Evolutionary conservation across 768 basidiomycete species (phyloP), one percentile per base, ranked within the genome.

Genomic region (Lactifluus pinguis): DNA sequence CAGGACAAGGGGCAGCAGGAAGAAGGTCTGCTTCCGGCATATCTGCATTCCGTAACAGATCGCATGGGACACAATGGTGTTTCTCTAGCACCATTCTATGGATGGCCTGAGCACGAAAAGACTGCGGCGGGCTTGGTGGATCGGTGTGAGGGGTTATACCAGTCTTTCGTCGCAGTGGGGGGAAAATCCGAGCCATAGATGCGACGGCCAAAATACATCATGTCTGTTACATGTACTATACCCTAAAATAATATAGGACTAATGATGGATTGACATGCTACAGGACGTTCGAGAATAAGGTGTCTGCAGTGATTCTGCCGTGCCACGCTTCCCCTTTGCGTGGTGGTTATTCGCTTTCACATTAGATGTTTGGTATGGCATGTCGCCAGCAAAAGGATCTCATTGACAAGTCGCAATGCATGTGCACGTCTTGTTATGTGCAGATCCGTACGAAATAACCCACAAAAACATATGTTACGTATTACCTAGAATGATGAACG

Each of bases 21-120:
- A 57, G 38, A 60, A 59, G 49, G 49, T 49, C 42, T 64, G 70
- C 55, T 67, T 1, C 79, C 83, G 10, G 72, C 80, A 36, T 77
- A 79, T 53, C 84, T 81, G 65, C 79, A 80, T 19, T 76, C 88
- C 32, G 75, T 80, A 64, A 80, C 83, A 4, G 75, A 83, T 56
- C 70, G 81, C 48, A 79, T 79, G 77, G 89, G 87, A 0, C 68
- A 68, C 19, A 80, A 79, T 52, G 71, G 74, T 38, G 83, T 86
- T 4, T 82, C 80, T 7, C 61, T 79, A 13, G 68, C 71, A 2
- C 75, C 77, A 6, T 76, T 89, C 15, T 69, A 75, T 44, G 72
- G 77, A 34, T 86, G 85, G 77, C 73, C 76, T 41, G 72, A 76
- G 60, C 73, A 86, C 55, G 68, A 78, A 56, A 70, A 67, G 1